Evolutionary conservation across 2,329 filamentous ascomycete species (phyloP).

Genomic region (Pseudogymnoascus sp.): DNA sequence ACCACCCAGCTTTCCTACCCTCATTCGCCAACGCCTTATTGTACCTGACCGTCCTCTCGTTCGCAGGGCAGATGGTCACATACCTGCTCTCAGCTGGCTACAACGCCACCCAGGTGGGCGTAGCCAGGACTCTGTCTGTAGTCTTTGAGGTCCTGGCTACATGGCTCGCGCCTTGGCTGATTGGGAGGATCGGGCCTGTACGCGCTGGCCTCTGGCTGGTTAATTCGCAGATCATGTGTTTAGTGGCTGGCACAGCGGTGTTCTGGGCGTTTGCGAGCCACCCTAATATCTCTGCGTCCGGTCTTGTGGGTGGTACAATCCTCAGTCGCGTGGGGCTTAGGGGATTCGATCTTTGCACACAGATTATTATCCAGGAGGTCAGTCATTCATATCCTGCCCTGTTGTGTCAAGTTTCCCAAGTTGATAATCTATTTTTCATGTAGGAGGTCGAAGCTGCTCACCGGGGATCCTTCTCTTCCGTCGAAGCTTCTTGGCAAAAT

Average conservation of each 20-base stretch:
- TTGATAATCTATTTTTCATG: neutral
- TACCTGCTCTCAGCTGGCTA: slow-evolving; percentile 49
- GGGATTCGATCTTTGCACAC: slow-evolving; percentile 52
- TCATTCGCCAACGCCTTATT: slow-evolving; percentile 52
- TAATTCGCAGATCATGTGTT: slow-evolving; percentile 55
- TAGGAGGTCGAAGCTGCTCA: slow-evolving; percentile 39
- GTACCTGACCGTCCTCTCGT: slow-evolving; percentile 53
- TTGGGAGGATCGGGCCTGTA: slow-evolving; percentile 46
- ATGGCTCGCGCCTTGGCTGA: slow-evolving; percentile 48
- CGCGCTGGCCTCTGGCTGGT: slow-evolving; percentile 64
- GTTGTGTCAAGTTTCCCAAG: slow-evolving; percentile 29
- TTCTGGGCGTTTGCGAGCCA: slow-evolving; percentile 29
- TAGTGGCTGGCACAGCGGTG: slow-evolving; percentile 36
- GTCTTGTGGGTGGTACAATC: slow-evolving; percentile 42
- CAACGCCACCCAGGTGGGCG: slow-evolving; percentile 42
- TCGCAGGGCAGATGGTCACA: slow-evolving; percentile 55
- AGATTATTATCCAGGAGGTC: slow-evolving; percentile 54
- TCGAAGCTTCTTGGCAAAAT: slow-evolving; percentile 61
- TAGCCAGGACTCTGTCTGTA: slow-evolving; percentile 44
- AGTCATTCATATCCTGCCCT: slow-evolving; percentile 12
- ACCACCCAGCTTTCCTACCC: slow-evolving; percentile 48
- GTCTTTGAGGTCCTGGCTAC: slow-evolving; percentile 53
- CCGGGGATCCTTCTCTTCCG: slow-evolving; percentile 60
- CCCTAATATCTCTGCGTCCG: slow-evolving; percentile 34
- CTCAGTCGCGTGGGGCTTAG: slow-evolving; percentile 52